Evolutionary conservation across 441 rosid genomes (phyloP).

Genomic region (Breynia disticha): DNA sequence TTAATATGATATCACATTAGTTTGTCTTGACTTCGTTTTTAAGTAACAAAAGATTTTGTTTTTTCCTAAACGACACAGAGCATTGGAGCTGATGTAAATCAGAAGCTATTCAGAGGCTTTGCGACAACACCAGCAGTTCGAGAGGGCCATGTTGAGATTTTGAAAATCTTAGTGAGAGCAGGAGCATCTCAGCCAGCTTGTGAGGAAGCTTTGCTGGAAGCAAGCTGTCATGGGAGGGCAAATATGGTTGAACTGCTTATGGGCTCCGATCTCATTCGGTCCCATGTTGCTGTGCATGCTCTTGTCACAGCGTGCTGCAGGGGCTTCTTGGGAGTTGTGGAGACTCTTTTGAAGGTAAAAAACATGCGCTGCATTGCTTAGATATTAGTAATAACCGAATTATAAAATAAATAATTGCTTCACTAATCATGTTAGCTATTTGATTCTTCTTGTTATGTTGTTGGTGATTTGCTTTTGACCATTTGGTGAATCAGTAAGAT

Average conservation of each 20-base stretch:
- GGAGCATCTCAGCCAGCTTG: constrained; percentile 92
- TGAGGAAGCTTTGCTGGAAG: constrained; percentile 84
- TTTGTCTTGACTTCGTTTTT: constrained; percentile 3
- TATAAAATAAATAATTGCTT: too few species aligned
- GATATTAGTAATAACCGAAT: neutral
- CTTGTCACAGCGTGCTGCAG: constrained; percentile 79
- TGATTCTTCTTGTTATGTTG: too few species aligned
- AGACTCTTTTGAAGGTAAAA: constrained; percentile 62
- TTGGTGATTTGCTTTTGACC: too few species aligned
- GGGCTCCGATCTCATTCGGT: constrained; percentile 78
- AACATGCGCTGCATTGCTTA: too few species aligned
- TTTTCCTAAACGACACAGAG: constrained; percentile 44
- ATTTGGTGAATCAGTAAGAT: too few species aligned
- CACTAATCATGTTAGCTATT: too few species aligned
- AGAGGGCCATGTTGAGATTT: constrained; percentile 71
- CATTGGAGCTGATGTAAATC: constrained; percentile 89
- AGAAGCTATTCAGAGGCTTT: constrained; percentile 81
- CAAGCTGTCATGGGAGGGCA: constrained; percentile 73
- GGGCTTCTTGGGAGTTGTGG: constrained; percentile 69
- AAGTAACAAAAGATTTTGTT: constrained; percentile 10
- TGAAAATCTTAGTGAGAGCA: constrained; percentile 79
- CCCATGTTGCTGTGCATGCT: constrained; percentile 83
- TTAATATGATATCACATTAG: neutral
- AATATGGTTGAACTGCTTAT: constrained; percentile 57
- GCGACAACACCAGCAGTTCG: constrained; percentile 90